phyloP scores from a whole-genome alignment of 805 yeast species.

The Saccharomycopsis synnaedendra region DNA sequence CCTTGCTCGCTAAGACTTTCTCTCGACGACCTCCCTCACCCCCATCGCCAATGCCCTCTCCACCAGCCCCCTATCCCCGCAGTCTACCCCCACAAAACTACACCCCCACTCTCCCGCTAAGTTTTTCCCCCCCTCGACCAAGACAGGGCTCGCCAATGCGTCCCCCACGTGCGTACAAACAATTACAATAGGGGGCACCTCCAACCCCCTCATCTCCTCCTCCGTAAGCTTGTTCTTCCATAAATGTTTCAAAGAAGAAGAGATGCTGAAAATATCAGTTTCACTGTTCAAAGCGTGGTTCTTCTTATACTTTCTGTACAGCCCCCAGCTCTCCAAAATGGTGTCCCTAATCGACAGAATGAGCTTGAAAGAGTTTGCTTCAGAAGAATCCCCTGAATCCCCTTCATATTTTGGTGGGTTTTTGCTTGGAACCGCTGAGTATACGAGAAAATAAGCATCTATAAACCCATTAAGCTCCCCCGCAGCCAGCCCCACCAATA shows the following conservation, averaged over 20 bases:
- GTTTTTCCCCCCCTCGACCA: slow-evolving; percentile 45
- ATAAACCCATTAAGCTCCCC: slow-evolving; percentile 64
- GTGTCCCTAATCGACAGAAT: slow-evolving; percentile 3
- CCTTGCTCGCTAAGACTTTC: neutral
- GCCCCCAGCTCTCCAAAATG: slow-evolving; percentile 14
- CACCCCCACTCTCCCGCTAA: slow-evolving; percentile 53
- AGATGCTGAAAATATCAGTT: slow-evolving; percentile 13
- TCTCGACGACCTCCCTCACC: slow-evolving; percentile 48
- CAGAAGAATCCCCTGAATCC: neutral
- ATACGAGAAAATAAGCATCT: slow-evolving; percentile 64
- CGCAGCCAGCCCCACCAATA: slow-evolving; percentile 69
- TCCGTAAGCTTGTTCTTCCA: slow-evolving; percentile 6
- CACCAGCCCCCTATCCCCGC: slow-evolving; percentile 34
- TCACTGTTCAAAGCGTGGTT: slow-evolving; percentile 6
- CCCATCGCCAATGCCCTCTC: slow-evolving; percentile 48
- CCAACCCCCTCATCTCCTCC: slow-evolving; percentile 24
- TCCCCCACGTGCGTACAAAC: slow-evolving; percentile 54
- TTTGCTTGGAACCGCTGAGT: slow-evolving; percentile 54
- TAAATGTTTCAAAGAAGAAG: slow-evolving; percentile 14
- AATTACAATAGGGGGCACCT: slow-evolving; percentile 53
- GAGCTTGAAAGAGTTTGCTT: slow-evolving; percentile 4
- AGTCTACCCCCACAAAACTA: slow-evolving; percentile 55
- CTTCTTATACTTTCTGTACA: slow-evolving; percentile 10
- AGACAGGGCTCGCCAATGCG: slow-evolving; percentile 45
- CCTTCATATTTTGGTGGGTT: slow-evolving; percentile 49